phyloP scores from a whole-genome alignment of 495 filamentous ascomycete genomes.

The Podospora didyma region DNA sequence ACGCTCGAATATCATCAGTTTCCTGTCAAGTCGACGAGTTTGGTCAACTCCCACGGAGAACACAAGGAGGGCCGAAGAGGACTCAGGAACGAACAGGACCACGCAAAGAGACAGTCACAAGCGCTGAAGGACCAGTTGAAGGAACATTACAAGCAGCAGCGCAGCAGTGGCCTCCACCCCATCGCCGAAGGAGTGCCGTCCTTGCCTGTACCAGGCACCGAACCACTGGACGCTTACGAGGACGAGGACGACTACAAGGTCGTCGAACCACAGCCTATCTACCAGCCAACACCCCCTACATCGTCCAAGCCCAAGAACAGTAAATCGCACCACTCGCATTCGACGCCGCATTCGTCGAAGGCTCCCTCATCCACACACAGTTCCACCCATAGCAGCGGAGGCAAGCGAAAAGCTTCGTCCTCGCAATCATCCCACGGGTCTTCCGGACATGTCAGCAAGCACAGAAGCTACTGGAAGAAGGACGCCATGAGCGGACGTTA shows the following conservation, averaged over 20 bases:
- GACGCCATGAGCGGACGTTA: conserved; percentile 9
- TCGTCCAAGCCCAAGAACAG: conserved; percentile 1
- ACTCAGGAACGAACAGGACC: conserved; percentile 25
- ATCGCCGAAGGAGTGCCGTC: conserved; percentile 14
- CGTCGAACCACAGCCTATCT: conserved; percentile 14
- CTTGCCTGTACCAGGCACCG: conserved; percentile 19
- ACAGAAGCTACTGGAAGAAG: conserved; percentile 21
- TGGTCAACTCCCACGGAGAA: conserved; percentile 18
- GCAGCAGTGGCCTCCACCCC: conserved; percentile 5
- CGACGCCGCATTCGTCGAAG: conserved; percentile 2
- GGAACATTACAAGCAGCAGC: conserved; percentile 8
- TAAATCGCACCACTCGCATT: not conserved
- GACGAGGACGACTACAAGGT: conserved; percentile 22
- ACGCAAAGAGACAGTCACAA: conserved; percentile 21
- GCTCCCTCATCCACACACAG: not conserved
- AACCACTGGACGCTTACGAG: conserved; percentile 16
- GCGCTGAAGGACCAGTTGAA: conserved; percentile 23
- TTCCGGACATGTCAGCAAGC: conserved; percentile 7
- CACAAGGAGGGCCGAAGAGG: conserved; percentile 17
- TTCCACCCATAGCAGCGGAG: conserved; percentile 9
- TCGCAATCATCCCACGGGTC: conserved; percentile 10
- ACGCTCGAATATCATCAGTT: conserved; percentile 30
- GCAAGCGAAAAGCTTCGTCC: conserved; percentile 15
- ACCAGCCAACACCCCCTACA: conserved; percentile 15
- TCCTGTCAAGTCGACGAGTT: conserved; percentile 17